Percentiles rank a stretch among this genome's conserved stretches.
Conservation (phyloP, 2,329 filamentous ascomycete genomes). For the Endocalyx cinctus region DNA sequence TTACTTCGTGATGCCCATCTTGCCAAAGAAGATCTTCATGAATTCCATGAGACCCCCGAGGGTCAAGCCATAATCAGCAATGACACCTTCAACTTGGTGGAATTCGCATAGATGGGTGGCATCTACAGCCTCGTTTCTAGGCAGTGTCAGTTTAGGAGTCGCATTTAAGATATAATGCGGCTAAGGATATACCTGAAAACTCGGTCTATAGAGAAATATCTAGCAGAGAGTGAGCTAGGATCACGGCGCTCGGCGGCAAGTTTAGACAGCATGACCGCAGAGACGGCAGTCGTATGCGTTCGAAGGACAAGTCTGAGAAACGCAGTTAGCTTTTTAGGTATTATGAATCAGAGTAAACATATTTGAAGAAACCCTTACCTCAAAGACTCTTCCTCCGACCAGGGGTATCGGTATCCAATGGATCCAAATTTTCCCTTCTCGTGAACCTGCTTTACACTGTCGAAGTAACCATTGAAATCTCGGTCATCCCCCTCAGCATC, state of each 20-base stretch:
- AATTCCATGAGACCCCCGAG: slow-evolving; percentile 87
- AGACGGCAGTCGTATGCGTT: slow-evolving; percentile 93
- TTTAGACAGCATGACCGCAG: slow-evolving; percentile 84
- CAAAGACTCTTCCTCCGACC: slow-evolving; percentile 80
- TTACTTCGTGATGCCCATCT: slow-evolving; percentile 75
- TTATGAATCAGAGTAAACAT: too few relatives aligned
- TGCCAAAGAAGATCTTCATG: slow-evolving; percentile 91
- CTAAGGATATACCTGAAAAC: slow-evolving; percentile 61
- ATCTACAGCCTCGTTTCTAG: slow-evolving; percentile 83
- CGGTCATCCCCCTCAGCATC: slow-evolving; percentile 59
- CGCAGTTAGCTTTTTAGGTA: too few relatives aligned
- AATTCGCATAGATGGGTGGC: slow-evolving; percentile 97
- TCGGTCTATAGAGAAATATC: slow-evolving; percentile 97
- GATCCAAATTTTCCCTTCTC: slow-evolving; percentile 89
- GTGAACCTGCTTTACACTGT: slow-evolving; percentile 78
- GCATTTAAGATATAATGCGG: too few relatives aligned
- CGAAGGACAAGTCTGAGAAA: slow-evolving; percentile 73
- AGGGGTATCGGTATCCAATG: slow-evolving; percentile 94
- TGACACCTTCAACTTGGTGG: slow-evolving; percentile 97
- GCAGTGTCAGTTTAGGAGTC: too few relatives aligned
- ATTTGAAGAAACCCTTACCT: slow-evolving; percentile 35
- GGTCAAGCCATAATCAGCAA: slow-evolving; percentile 91
- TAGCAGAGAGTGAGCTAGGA: slow-evolving; percentile 61
- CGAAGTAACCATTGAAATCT: slow-evolving; percentile 65
- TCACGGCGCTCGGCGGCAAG: slow-evolving; percentile 76